Evolutionary conservation across 805 yeast species (phyloP).

Genomic region (Priceomyces melissophilus): DNA sequence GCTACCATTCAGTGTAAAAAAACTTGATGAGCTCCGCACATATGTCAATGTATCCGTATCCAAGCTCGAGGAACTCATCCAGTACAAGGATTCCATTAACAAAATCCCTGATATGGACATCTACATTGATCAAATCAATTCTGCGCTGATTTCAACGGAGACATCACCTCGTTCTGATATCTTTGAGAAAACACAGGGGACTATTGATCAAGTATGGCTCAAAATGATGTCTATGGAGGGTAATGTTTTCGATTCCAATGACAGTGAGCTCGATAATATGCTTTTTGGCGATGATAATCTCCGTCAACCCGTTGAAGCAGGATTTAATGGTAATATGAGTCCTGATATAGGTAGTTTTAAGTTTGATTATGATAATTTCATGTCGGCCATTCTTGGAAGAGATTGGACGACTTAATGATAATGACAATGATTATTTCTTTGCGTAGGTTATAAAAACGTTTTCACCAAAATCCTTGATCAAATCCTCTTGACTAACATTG

Average conservation of each 20-base stretch:
- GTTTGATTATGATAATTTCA: not conserved
- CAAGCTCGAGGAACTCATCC: not conserved
- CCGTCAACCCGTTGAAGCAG: too few relatives aligned
- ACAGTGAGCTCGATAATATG: not conserved
- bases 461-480: conserved; percentile 13
- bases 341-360: not conserved
- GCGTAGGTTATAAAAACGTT: conserved; percentile 29
- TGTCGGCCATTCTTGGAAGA: not conserved
- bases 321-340: not conserved
- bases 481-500: conserved; percentile 5
- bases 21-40: not conserved
- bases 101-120: not conserved
- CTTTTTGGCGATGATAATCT: not conserved
- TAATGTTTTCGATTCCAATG: not conserved
- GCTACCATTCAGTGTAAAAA: not conserved
- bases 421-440: conserved; percentile 20
- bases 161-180: too few relatives aligned
- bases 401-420: not conserved
- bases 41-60: not conserved
- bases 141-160: too few relatives aligned
- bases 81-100: not conserved
- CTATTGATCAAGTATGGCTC: conserved; percentile 20
- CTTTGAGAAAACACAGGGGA: too few relatives aligned
- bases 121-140: not conserved
- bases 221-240: conserved; percentile 17